Base-by-base conservation (phyloP, 306 rosid species). In the Corylus heterophylla region DNA sequence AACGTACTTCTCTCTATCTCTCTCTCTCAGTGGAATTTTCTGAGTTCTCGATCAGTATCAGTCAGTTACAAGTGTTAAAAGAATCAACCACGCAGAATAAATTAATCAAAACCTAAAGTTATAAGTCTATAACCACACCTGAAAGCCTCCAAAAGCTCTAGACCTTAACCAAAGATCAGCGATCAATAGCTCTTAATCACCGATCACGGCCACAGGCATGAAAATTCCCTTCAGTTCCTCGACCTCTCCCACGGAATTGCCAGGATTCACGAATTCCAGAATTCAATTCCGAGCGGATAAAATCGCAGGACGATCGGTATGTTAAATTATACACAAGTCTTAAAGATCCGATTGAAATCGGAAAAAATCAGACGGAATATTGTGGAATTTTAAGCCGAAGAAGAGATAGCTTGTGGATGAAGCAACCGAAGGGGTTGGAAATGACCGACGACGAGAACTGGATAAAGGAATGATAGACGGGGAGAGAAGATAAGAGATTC, bases 401-500 rank as follows among this genome's bases (percentile, higher is more conserved):
- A 22, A 35, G 54, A 80, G 37, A 27, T 50, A 70, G 74, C 71
- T 74, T 51, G 49, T 13, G 42, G 80, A 54, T 17, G 69, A 70
- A 75, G 81, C 66, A 74, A 82, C 0, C 29, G 22, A 13, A 61
- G 8, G 27, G 63, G 42, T 54, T 47, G 25, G 74, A 14, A 1
- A 27, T 35, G 74, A 75, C 66, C 49, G 64, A 83, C 45, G 35
- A 70, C 49, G 12, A 74, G 22, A 25, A 76, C 54, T 49, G 66
- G 80, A 71, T 63, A 68, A 58, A 47, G 73, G 48, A 74, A 75
- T 4, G 82, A 74, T 79, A 79, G 86, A 87, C 29, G 48, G 47
- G 42, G 61, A 9, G 18, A 77, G 81, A 76, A 76, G 94, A 89
- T 88, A 85, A 88, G 86, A 84, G 90, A 85, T 84, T 85, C 71